These are phyloP conservation scores for Ceratocystis lukuohia DNA, from an alignment of 2,329 filamentous ascomycete species.

Conservation along the genomic window DNA sequence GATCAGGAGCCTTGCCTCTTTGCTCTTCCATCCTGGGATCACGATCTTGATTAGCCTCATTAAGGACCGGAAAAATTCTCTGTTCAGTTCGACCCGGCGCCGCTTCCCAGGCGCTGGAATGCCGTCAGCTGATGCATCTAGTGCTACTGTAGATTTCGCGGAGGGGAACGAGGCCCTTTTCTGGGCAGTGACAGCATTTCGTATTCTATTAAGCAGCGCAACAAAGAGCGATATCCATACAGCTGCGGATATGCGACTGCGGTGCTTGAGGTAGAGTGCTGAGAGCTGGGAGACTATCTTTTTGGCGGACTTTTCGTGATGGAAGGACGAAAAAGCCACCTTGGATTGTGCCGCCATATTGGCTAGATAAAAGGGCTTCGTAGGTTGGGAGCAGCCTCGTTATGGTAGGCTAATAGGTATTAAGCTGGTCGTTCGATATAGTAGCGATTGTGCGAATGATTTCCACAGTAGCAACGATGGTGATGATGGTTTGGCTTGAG, in stretches of 20 bases:
- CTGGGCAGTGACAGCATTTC: conserved; percentile 83
- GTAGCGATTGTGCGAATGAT: not conserved
- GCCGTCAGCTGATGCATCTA: conserved; percentile 26
- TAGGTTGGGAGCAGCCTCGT: not conserved
- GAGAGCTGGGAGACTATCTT: conserved; percentile 53
- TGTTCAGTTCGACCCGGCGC: conserved; percentile 83
- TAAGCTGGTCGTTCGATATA: not conserved
- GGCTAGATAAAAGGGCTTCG: not conserved
- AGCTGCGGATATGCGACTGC: conserved; percentile 67
- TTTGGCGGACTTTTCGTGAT: conserved; percentile 45
- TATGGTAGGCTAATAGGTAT: not conserved
- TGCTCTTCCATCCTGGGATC: conserved; percentile 78
- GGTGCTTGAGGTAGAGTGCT: conserved; percentile 61
- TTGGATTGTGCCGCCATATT: conserved; percentile 66
- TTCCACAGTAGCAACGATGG: not conserved
- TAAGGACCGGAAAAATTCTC: conserved; percentile 65
- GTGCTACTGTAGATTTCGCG: conserved; percentile 44
- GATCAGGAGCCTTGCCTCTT: conserved; percentile 71
- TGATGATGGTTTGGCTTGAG: not conserved
- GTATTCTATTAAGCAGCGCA: conserved; percentile 72
- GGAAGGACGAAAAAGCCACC: conserved; percentile 34
- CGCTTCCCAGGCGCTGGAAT: conserved; percentile 33
- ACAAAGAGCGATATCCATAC: conserved; percentile 74
- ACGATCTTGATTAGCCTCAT: conserved; percentile 71
- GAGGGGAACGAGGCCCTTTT: conserved; percentile 63